Evolutionary conservation across 1,284 basidiomycete genomes (phyloP).

Genomic region (Ceratobasidium sp.): DNA sequence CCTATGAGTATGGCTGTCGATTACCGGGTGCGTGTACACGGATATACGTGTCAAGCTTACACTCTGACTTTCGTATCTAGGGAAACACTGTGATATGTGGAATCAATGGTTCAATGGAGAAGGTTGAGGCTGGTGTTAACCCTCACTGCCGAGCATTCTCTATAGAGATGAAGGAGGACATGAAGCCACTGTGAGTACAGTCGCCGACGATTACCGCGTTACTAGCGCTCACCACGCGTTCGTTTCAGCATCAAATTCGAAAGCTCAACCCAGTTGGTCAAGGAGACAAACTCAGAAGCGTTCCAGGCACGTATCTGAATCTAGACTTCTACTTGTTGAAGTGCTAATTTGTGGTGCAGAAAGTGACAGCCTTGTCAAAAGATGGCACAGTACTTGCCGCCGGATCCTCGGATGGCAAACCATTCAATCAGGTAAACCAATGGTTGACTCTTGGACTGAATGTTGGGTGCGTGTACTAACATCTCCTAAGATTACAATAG

Average conservation of each 20-base stretch:
- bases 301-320: conserved; percentile 75
- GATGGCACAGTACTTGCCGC: conserved; percentile 71
- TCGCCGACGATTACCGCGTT: conserved; percentile 9
- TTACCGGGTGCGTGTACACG: conserved; percentile 64
- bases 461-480: conserved; percentile 46
- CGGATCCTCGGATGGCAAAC: conserved; percentile 66
- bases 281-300: conserved; percentile 77
- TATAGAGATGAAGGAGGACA: conserved; percentile 71
- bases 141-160: conserved; percentile 78
- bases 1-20: conserved; percentile 92
- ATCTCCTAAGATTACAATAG: conserved; percentile 70
- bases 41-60: conserved; percentile 30
- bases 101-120: conserved; percentile 80
- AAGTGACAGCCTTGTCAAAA: conserved; percentile 81
- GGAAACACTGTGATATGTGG: conserved; percentile 75
- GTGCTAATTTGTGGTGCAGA: conserved; percentile 62
- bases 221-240: conserved; percentile 25
- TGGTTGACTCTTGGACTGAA: background rate
- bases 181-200: conserved; percentile 60
- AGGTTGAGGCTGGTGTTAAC: conserved; percentile 76
- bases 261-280: conserved; percentile 31
- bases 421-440: conserved; percentile 61
- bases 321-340: conserved; percentile 44
- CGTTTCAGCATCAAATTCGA: conserved; percentile 36
- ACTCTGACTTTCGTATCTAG: conserved; percentile 31